phyloP scores from a whole-genome alignment of 768 basidiomycete genomes.

The Lepiota venenata region DNA sequence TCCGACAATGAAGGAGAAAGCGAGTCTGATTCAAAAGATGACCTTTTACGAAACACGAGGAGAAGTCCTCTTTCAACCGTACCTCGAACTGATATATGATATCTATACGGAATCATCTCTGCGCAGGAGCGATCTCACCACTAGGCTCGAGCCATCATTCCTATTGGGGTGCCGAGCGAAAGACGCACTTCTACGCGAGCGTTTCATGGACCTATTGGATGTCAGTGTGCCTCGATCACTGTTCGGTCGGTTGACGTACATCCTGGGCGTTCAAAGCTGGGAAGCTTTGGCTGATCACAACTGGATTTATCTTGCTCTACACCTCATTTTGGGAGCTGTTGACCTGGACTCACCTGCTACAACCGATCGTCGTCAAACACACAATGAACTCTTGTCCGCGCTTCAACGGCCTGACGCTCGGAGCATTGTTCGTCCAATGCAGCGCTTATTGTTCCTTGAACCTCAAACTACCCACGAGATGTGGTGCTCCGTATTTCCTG shows the following conservation, averaged over 20 bases:
- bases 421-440: conserved; percentile 69
- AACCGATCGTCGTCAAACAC: conserved; percentile 38
- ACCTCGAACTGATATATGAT: conserved; percentile 87
- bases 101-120: conserved; percentile 88
- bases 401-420: conserved; percentile 38
- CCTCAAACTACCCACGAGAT: conserved; percentile 71
- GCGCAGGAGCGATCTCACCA: conserved; percentile 90
- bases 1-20: conserved; percentile 95
- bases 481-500: conserved; percentile 87
- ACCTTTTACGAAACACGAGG: conserved; percentile 73
- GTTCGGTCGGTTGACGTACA: conserved; percentile 79
- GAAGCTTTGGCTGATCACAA: conserved; percentile 88
- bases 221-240: conserved; percentile 83
- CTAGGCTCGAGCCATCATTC: conserved; percentile 90
- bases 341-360: conserved; percentile 38
- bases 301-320: conserved; percentile 91
- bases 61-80: conserved; percentile 77
- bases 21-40: conserved; percentile 87
- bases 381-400: conserved; percentile 24
- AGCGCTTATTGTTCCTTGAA: conserved; percentile 82
- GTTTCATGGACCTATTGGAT: conserved; percentile 89
- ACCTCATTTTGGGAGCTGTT: conserved; percentile 73
- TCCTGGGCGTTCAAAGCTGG: conserved; percentile 94
- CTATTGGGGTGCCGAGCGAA: conserved; percentile 86
- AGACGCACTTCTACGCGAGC: conserved; percentile 73